A percentile compares a stretch with the other conserved stretches of the same genome.
phyloP scores from a whole-genome alignment of 2,329 filamentous ascomycete species.

The Chrysoporthe deuterocubensis region DNA sequence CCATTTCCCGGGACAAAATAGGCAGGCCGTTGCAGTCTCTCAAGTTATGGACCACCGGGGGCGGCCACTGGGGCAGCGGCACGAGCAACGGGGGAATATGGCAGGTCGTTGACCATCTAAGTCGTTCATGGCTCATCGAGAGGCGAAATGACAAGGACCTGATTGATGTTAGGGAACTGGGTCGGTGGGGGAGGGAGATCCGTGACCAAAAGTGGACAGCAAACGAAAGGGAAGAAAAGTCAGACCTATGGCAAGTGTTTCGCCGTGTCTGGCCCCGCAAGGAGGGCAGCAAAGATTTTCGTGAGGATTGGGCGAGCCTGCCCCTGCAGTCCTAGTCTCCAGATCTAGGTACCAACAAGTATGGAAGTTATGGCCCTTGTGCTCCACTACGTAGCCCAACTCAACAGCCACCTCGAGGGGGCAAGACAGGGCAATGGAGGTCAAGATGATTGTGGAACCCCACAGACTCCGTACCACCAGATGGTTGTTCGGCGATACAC shows the following conservation, averaged over 20 bases:
- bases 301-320: constrained; percentile 20
- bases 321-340: not conserved
- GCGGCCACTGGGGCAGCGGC: not conserved
- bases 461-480: no score
- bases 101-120: not conserved
- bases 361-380: no score
- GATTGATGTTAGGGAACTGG: constrained; percentile 9
- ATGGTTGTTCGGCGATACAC: no score
- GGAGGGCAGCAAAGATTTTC: constrained; percentile 15
- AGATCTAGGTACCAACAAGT: no score
- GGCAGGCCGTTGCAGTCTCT: constrained; percentile 9
- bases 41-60: constrained; percentile 16
- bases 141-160: constrained; percentile 1
- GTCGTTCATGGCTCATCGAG: constrained; percentile 20
- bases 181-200: constrained; percentile 6
- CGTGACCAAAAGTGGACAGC: not conserved
- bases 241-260: not conserved
- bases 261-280: constrained; percentile 13
- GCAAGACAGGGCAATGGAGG: no score
- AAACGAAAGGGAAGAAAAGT: not conserved
- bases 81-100: not conserved
- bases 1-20: constrained; percentile 5
- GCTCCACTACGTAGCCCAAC: no score
- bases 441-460: no score
- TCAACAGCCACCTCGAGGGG: no score